Conservation (phyloP, 345 rosid genomes). For the Rhodamnia rubescens region DNA sequence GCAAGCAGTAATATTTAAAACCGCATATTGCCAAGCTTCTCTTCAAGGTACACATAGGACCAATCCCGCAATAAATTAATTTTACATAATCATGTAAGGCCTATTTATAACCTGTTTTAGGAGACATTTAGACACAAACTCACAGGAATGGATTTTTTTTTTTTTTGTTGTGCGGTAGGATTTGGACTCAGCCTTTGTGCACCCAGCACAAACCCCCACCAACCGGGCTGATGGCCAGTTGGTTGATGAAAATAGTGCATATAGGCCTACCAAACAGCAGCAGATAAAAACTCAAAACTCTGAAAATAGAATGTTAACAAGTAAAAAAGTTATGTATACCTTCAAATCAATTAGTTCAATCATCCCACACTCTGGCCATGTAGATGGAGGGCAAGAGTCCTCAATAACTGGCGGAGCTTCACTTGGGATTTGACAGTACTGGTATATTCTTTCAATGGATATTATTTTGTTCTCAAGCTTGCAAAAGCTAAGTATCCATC, state of each 20-base stretch:
- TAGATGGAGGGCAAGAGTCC: slow-evolving; percentile 51
- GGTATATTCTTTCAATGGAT: slow-evolving; percentile 94
- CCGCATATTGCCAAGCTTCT: neutral
- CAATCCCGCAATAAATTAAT: neutral
- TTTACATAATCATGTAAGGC: neutral
- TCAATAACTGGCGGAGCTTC: slow-evolving; percentile 71
- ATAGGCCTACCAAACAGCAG: neutral
- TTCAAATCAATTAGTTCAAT: slow-evolving; percentile 76
- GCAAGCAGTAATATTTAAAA: neutral
- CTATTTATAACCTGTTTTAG: neutral
- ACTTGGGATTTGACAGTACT: slow-evolving; percentile 77
- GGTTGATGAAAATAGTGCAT: neutral
- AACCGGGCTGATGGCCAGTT: neutral
- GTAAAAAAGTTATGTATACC: slow-evolving; percentile 36
- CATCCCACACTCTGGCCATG: slow-evolving; percentile 87
- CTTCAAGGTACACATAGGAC: neutral
- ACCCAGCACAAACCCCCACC: neutral
- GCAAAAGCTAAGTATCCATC: slow-evolving; percentile 99
- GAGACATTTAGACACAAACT: neutral
- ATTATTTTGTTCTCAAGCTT: slow-evolving; percentile 97
- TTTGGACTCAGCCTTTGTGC: neutral
- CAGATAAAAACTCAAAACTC: neutral
- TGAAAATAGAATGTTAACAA: neutral
- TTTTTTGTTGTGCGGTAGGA: neutral
- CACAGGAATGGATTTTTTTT: neutral